These are phyloP conservation scores for Theileria orientalis DNA, from an alignment of 169 alveolate genomes.

Conservation along the genomic window DNA sequence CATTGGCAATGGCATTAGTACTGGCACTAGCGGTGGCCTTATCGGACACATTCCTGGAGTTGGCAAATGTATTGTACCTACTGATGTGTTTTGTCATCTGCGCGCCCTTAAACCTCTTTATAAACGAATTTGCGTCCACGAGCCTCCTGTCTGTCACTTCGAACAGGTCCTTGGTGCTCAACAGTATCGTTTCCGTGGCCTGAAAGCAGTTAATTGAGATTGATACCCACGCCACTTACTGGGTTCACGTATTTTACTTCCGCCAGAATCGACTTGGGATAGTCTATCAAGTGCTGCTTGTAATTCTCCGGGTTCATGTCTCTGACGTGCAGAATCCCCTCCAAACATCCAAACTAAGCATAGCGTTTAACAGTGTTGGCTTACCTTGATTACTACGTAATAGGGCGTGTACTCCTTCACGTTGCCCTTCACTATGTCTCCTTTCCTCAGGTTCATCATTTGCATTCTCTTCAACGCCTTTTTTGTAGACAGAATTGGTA, in stretches of 20 bases:
- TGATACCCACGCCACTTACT: too few relatives aligned
- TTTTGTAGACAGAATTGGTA: conserved; percentile 39
- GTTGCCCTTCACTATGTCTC: conserved; percentile 35
- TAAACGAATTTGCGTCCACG: not conserved
- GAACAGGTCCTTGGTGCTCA: conserved; percentile 1
- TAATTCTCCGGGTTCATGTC: conserved; percentile 43
- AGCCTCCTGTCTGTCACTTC: not conserved
- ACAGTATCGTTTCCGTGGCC: not conserved
- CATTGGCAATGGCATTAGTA: not conserved
- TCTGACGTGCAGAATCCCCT: conserved; percentile 24
- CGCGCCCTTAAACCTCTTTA: too few relatives aligned
- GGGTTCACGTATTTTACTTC: conserved; percentile 15
- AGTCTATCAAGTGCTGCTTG: conserved; percentile 29
- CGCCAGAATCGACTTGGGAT: not conserved
- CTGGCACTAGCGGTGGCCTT: not conserved
- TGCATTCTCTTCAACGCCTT: conserved; percentile 38
- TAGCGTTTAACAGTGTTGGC: not conserved
- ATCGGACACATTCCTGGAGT: not conserved
- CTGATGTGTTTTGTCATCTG: too few relatives aligned
- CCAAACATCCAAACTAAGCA: conserved; percentile 30
- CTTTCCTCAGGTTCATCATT: conserved; percentile 30
- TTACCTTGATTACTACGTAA: not conserved
- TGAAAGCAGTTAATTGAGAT: not conserved
- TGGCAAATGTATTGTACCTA: too few relatives aligned
- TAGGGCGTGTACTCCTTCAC: conserved; percentile 30